Base-by-base conservation (phyloP, 345 rosid genomes). In the Geranium rotundifolium region DNA sequence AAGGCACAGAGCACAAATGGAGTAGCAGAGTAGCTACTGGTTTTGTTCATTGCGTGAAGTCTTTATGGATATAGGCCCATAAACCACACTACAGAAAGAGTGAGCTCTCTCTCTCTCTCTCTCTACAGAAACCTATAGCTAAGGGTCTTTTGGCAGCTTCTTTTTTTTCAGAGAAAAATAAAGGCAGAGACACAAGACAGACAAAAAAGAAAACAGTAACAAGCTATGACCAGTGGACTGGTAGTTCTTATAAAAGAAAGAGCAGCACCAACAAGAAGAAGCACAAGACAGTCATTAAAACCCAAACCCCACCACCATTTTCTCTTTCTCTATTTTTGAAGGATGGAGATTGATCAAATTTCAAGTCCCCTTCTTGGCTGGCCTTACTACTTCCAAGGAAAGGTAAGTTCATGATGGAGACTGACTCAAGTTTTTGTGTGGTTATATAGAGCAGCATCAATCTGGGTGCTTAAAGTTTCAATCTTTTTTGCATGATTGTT, bases 371-470 rank as follows among this genome's bases (percentile, higher is more conserved):
- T 86, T 63, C 81, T 84, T n/a, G 74, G 63, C 69, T 87, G 80
- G 81, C 77, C 81, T 73, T 83, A 83, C 69, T 81, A 71, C 73
- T 76, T 65, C 79, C 91, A 84, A 37, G 91, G 85, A 69, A 83
- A 85, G 88, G 82, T 75, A 77, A 27, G 5, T 17, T 27, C 9
- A 9, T 56, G 19, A 56, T 56, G 0, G 17, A 27, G 8, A 18
- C 59, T 17, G 17, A 12, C 27, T 9, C 59, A 56, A 56, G 50
- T 55, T 31, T 31, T 17, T 15, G 29, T 5, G 29, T 54, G 29
- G 6, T 54, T 67, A 3, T 20, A 16, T 2, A 50, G 16, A 10
- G 37, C 17, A n/a, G n/a, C 18, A 31, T 55, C 37, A 41, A 17
- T 0, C 56, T 57, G 29, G 27, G 60, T 56, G 29, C 18, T n/a